Base-by-base conservation (phyloP, 495 filamentous ascomycete species). In the Penicillium lividum region DNA sequence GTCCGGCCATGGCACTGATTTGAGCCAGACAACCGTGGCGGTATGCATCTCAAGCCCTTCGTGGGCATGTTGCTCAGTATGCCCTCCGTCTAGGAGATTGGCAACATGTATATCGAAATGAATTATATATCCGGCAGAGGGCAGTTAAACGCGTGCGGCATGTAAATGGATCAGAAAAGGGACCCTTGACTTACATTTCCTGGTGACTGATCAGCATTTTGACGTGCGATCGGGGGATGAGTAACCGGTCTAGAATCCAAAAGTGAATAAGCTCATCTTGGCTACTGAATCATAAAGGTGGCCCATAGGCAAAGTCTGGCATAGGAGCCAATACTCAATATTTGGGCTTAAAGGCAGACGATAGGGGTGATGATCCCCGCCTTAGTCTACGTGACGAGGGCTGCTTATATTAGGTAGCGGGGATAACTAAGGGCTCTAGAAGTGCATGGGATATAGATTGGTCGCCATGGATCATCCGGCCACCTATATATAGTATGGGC, bases 241-340 rank as follows among this genome's bases (percentile, higher is more conserved):
- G 13, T 15, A 0, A 18, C 13, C 7, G 16, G 40, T 43, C 22
- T 2, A 22, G 16, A 7, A 43, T 46, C 10, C 43, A 46, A 1
- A 46, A 46, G 18, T 25, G 43, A 46, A 46, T 10, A 27, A 46
- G 25, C 43, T 22, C 43, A 46, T 46, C 25, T 25, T 46, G 43
- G 43, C 43, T 46, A 10, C 43, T 16, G n/a, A 46, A 46, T 46
- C 43, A 46, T 16, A 22, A 15, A 11, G 43, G 43, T 46, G 43
- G 25, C 43, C 16, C 10, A 22, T 46, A 10, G 43, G 22, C 22
- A 46, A 46, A 46, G 43, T 25, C 43, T 46, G 43, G 43, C 43
- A 46, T 3, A 46, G 10, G 43, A 22, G 22, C 22, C 22, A 22
- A 22, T 22, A 2, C 22, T 22, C 22, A 22, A 22, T 22, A 22